These are phyloP conservation scores for Dothidotthia symphoricarpi DNA, from an alignment of 2,329 filamentous ascomycete genomes.

Conservation along the genomic window DNA sequence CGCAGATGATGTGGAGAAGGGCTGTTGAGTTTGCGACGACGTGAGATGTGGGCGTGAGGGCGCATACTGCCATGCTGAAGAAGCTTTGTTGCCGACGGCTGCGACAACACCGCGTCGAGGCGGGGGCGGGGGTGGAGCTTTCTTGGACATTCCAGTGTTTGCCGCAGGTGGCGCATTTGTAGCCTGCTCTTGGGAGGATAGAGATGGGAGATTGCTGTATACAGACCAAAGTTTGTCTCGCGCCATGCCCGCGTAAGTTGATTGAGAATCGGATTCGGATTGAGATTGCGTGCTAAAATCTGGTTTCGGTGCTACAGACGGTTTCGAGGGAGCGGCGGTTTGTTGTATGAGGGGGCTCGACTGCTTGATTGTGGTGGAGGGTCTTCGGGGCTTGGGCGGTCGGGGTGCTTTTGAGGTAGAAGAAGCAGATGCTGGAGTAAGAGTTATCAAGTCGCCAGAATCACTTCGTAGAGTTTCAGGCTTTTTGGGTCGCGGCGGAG, in stretches of 20 bases:
- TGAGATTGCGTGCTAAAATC: conserved; percentile 20
- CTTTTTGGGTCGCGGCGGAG: conserved; percentile 35
- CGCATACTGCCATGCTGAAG: conserved; percentile 36
- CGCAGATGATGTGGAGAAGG: conserved; percentile 26
- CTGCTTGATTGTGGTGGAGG: conserved; percentile 25
- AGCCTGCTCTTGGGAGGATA: conserved; percentile 24
- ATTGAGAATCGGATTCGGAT: conserved; percentile 23
- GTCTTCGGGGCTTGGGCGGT: conserved; percentile 35
- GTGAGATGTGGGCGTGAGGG: conserved; percentile 26
- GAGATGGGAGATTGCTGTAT: conserved; percentile 42
- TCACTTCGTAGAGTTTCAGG: conserved; percentile 41
- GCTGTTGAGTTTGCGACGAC: conserved; percentile 19
- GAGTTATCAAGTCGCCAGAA: conserved; percentile 36
- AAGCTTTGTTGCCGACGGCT: conserved; percentile 39
- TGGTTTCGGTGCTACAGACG: conserved; percentile 28
- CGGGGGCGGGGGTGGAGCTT: conserved; percentile 34
- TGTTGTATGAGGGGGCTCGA: conserved; percentile 32
- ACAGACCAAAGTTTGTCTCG: conserved; percentile 42
- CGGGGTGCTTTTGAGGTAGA: conserved; percentile 34
- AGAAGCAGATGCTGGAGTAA: conserved; percentile 14
- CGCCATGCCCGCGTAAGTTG: conserved; percentile 39
- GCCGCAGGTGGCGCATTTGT: conserved; percentile 8
- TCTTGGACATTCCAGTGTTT: conserved; percentile 11
- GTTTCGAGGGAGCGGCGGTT: conserved; percentile 26
- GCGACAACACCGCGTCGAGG: conserved; percentile 40